Evolutionary conservation across 352 stramenopile genomes (phyloP), one percentile per base, ranked within the genome.

Genomic region (Phytopythium kandeliae): DNA sequence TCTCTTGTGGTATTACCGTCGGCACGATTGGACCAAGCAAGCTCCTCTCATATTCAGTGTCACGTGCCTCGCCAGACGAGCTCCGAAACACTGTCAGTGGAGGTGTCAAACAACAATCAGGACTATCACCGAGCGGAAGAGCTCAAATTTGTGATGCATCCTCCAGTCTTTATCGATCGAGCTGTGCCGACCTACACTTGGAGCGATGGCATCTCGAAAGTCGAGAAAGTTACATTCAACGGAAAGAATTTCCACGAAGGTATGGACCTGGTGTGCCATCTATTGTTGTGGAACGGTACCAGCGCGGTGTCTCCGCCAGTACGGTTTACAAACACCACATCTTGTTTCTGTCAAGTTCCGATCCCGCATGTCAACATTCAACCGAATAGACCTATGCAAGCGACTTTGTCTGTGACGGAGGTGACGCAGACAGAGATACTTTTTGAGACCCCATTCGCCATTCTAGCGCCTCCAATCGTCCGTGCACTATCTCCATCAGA

Each of bases 71-170:
- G 65, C 17, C 44, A 26, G 11, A 28, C 57, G 15, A 28, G 51
- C 26, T 53, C 65, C 40, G 59, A 59, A 7, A 51, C 45, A 38
- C 31, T 71, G 11, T 25, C 38, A 0, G 64, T 74, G 4, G 44
- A 55, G 26, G 55, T 80, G 15, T 61, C 67, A 2, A 70, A 63
- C 19, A 76, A 78, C 51, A 63, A 67, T 25, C 67, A 74, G 57
- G 70, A 80, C 33, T 75, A 71, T 33, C 38, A 45, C 21, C 62
- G 51, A 8, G 33, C 45, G 7, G 59, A 66, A n/a, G 2, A 13
- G 3, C 34, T 67, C 17, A 9, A 16, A 17, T 74, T 67, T 25
- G 9, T 19, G 0, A 21, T 65, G 6, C 54, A 54, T 22, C 46
- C 47, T 37, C 51, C 54, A 0, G 17, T 62, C 26, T 31, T 48